phyloP scores from a whole-genome alignment of 176 grass and related monocot genomes.

The Tillandsia leiboldiana region DNA sequence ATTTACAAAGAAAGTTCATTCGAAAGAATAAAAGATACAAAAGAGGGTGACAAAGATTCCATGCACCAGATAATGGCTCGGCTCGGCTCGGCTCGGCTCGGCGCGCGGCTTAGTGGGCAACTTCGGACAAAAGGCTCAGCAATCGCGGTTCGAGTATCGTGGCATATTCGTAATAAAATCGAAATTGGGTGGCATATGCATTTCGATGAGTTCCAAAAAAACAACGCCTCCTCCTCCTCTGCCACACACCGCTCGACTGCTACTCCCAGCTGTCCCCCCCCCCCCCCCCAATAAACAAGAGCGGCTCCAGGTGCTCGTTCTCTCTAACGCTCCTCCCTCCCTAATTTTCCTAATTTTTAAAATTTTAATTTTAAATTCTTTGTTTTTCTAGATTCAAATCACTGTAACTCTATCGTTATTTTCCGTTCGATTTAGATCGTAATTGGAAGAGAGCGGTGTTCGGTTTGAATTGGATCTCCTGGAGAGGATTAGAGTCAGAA shows the following conservation, averaged over 20 bases:
- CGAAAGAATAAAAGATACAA: no score
- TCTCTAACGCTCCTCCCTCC: background rate
- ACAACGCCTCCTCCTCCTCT: background rate
- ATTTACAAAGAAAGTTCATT: no score
- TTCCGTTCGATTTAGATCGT: background rate
- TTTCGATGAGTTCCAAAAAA: background rate
- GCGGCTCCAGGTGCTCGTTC: background rate
- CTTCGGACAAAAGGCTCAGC: no score
- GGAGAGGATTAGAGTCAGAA: background rate
- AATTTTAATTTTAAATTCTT: background rate
- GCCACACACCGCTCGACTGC: background rate
- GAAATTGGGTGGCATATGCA: background rate
- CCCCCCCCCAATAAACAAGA: background rate
- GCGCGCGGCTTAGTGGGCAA: no score
- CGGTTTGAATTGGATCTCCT: background rate
- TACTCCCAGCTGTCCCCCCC: background rate
- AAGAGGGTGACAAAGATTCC: no score
- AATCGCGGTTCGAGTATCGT: no score
- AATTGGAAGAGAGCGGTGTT: background rate
- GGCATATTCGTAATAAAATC: background rate
- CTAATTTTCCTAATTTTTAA: background rate
- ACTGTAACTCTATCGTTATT: background rate
- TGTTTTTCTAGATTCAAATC: background rate
- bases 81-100: no score
- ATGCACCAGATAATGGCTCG: no score